Evolutionary conservation across 108 stramenopile species (phyloP).

Genomic region (Pseudonitzschia multiseries): DNA sequence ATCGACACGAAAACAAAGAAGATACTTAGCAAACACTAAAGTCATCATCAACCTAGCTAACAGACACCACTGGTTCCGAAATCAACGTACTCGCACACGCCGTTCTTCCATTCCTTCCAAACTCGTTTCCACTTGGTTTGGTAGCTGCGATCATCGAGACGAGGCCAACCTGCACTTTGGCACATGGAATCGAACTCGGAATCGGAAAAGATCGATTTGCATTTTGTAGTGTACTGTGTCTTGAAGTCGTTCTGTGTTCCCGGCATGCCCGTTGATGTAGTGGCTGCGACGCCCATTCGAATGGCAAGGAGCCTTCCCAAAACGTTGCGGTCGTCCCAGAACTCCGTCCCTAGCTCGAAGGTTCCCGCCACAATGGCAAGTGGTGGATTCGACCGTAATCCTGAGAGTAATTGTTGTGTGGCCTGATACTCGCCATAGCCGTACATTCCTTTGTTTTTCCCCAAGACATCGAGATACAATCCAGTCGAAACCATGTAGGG

Average conservation of each 20-base stretch:
- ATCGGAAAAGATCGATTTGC: not conserved
- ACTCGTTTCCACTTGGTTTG: conserved; percentile 4
- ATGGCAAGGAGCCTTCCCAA: conserved; percentile 41
- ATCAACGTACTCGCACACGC: conserved; percentile 11
- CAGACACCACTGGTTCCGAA: not conserved
- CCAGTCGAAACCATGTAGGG: conserved; percentile 24
- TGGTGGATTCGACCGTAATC: not conserved
- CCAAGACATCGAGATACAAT: conserved; percentile 29
- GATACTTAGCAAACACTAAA: not conserved
- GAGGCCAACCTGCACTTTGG: not conserved
- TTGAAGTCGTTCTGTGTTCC: not conserved
- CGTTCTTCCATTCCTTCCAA: conserved; percentile 21
- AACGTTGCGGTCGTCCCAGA: conserved; percentile 45
- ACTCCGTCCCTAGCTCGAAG: conserved; percentile 38
- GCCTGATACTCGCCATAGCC: conserved; percentile 1
- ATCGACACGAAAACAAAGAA: not conserved
- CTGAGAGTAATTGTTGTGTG: not conserved
- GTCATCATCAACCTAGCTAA: not conserved
- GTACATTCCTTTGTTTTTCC: not conserved
- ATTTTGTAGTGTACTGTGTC: conserved; percentile 2
- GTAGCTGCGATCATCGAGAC: conserved; percentile 1
- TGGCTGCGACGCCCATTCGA: conserved; percentile 29
- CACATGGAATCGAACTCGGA: conserved; percentile 1
- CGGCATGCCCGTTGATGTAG: not conserved
- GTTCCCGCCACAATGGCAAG: conserved; percentile 45